Conservation (phyloP, 257 asterid species). For the Apocynum venetum region DNA sequence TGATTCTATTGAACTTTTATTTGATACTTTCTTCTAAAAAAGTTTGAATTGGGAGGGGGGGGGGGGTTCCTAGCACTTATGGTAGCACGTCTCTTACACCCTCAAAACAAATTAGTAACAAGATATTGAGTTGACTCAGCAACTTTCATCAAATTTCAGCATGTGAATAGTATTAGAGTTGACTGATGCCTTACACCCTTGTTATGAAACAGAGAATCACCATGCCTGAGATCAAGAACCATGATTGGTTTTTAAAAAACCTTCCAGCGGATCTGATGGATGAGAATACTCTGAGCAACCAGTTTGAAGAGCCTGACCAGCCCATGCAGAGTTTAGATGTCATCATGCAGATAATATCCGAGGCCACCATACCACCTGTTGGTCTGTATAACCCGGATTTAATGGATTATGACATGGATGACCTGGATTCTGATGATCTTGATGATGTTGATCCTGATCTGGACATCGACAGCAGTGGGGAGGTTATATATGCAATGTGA, state of each 20-base stretch:
- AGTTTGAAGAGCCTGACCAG: conserved; percentile 81
- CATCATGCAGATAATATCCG: conserved; percentile 88
- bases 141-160: background rate
- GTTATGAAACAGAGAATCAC: conserved; percentile 70
- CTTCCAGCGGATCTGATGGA: conserved; percentile 91
- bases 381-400: conserved; percentile 63
- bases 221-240: conserved; percentile 67
- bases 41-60: background rate
- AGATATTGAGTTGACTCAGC: background rate
- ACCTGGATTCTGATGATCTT: conserved; percentile 79
- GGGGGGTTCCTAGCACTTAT: background rate
- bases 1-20: background rate
- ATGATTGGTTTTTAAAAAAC: conserved; percentile 77
- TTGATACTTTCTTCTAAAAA: background rate
- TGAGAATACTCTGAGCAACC: conserved; percentile 49
- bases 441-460: conserved; percentile 91
- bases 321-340: conserved; percentile 85
- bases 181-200: conserved; percentile 1
- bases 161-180: background rate
- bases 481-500: conserved; percentile 81
- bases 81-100: background rate
- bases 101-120: background rate
- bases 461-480: conserved; percentile 97
- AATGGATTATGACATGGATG: conserved; percentile 90
- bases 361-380: conserved; percentile 87